These are phyloP conservation scores for Podospora fimiseda DNA, from an alignment of 495 filamentous ascomycete genomes.

Conservation along the genomic window DNA sequence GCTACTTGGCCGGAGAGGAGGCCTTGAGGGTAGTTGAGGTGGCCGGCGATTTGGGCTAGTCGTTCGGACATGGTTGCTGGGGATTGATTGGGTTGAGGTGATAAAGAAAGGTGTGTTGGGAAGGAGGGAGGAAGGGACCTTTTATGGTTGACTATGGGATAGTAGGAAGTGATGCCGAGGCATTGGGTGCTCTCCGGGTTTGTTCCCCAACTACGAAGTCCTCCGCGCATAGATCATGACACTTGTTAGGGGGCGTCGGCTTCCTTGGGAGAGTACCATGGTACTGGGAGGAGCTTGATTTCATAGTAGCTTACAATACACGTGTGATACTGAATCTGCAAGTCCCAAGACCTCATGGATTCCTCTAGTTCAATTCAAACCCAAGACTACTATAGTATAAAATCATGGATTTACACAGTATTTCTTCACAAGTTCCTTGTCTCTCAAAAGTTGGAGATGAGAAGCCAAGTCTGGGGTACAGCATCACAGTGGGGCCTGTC, in stretches of 20 bases:
- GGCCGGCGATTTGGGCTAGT: conserved; percentile 60
- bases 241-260: too few relatives aligned
- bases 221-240: background rate
- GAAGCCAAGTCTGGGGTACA: background rate
- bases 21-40: conserved; percentile 74
- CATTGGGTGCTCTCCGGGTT: background rate
- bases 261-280: too few relatives aligned
- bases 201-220: background rate
- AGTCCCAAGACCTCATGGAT: too few relatives aligned
- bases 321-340: background rate
- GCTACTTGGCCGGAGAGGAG: conserved; percentile 73
- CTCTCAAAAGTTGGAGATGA: too few relatives aligned
- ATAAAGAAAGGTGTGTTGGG: background rate
- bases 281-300: too few relatives aligned
- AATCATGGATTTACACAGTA: too few relatives aligned
- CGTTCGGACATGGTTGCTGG: conserved; percentile 45
- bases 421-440: too few relatives aligned
- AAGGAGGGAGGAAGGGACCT: too few relatives aligned
- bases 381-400: too few relatives aligned
- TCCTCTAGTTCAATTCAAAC: too few relatives aligned
- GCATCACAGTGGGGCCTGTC: too few relatives aligned
- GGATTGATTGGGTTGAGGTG: background rate
- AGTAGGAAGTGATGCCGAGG: background rate
- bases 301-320: background rate
- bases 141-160: too few relatives aligned